Conservation (phyloP, 805 yeast species). For the Osmozyma mogii region DNA sequence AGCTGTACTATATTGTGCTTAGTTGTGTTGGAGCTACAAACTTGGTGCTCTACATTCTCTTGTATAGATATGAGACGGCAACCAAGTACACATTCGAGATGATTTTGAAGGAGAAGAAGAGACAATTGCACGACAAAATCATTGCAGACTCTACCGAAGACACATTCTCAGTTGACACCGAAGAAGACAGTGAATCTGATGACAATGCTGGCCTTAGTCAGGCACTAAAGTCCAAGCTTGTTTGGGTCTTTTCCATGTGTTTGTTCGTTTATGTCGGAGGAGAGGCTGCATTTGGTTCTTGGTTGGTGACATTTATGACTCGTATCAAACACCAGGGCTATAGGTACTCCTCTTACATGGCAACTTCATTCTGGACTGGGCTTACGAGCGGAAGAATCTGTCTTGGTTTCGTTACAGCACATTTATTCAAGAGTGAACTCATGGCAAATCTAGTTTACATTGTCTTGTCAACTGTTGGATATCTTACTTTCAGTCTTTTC, state of each 20-base stretch:
- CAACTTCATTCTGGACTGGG: slow-evolving; percentile 45
- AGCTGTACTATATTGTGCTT: slow-evolving; percentile 35
- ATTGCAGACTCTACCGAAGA: no score
- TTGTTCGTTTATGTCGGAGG: slow-evolving; percentile 45
- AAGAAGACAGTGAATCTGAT: not conserved
- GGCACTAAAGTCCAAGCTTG: slow-evolving; percentile 25
- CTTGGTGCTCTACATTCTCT: slow-evolving; percentile 14
- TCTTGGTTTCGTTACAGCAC: slow-evolving; percentile 47
- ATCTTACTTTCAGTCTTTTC: slow-evolving; percentile 22
- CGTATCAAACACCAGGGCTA: slow-evolving; percentile 32
- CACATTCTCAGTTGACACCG: slow-evolving; percentile 2
- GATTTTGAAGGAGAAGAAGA: slow-evolving; percentile 8
- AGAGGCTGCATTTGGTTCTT: slow-evolving; percentile 45
- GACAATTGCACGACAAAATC: slow-evolving; percentile 2
- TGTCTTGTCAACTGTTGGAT: slow-evolving; percentile 21
- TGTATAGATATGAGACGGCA: slow-evolving; percentile 38
- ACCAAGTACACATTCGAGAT: slow-evolving; percentile 26
- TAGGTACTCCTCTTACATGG: slow-evolving; percentile 35
- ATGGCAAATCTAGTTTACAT: slow-evolving; percentile 37
- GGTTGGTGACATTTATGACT: slow-evolving; percentile 42
- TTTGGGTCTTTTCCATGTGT: slow-evolving; percentile 33
- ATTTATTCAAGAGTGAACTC: slow-evolving; percentile 39
- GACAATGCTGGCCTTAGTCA: slow-evolving; percentile 20
- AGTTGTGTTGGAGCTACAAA: slow-evolving; percentile 17
- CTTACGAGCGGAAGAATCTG: slow-evolving; percentile 41